Percentiles rank a stretch among this genome's conserved stretches.
phyloP scores from a whole-genome alignment of 129 eudicot genomes.

The Calendula officinalis region DNA sequence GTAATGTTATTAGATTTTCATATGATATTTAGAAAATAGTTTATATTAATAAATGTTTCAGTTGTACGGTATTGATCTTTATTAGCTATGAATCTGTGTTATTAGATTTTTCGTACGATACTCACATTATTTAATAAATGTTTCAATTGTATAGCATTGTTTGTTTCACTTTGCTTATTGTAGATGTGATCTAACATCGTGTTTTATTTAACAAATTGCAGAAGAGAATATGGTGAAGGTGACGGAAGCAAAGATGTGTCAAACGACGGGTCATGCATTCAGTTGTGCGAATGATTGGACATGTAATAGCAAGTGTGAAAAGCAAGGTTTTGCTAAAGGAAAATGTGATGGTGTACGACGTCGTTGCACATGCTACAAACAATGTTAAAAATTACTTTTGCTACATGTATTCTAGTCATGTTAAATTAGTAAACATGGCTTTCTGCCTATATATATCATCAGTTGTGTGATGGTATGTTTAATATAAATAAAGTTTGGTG shows the following conservation, averaged over 20 bases:
- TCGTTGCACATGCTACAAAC: constrained; percentile 25
- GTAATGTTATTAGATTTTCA: no score
- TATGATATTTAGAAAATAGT: no score
- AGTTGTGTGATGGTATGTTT: background rate
- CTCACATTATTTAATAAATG: no score
- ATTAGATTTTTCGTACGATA: no score
- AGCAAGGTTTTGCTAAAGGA: constrained; percentile 30
- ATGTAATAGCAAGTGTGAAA: constrained; percentile 19
- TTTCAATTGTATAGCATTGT: no score
- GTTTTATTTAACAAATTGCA: background rate
- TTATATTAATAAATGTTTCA: no score
- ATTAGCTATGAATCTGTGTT: no score
- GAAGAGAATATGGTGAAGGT: constrained; percentile 26
- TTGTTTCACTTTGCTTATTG: no score
- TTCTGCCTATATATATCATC: background rate
- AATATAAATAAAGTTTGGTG: constrained; percentile 12
- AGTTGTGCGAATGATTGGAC: constrained; percentile 10
- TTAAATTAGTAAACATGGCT: background rate
- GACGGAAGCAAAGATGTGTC: constrained; percentile 35
- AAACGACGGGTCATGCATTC: background rate
- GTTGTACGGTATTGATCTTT: no score
- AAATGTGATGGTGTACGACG: constrained; percentile 22
- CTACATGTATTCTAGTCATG: background rate
- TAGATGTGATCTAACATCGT: no score
- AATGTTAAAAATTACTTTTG: constrained; percentile 15